Evolutionary conservation across 441 rosid species (phyloP).

Genomic region (Syzygium syzygioides): DNA sequence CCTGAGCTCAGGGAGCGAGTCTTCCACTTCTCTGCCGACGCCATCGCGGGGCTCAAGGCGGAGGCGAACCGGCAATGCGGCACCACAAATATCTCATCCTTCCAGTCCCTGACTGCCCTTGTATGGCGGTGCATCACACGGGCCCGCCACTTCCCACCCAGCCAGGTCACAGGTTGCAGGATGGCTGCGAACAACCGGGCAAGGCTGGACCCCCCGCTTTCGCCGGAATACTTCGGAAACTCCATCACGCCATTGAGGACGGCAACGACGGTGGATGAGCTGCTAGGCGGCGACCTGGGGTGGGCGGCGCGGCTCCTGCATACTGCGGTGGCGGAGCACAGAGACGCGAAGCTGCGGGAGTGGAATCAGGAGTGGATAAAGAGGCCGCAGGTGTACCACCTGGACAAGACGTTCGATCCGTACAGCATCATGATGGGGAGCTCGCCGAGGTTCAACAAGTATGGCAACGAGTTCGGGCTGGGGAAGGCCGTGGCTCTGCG

Average conservation of each 20-base stretch:
- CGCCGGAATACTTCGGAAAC: conserved; percentile 56
- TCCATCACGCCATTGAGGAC: conserved; percentile 66
- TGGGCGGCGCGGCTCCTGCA: conserved; percentile 57
- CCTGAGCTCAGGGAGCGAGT: conserved; percentile 49
- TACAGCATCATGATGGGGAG: conserved; percentile 63
- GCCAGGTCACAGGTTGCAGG: conserved; percentile 48
- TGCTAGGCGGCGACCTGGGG: conserved; percentile 31
- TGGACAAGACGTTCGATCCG: conserved; percentile 44
- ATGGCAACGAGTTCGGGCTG: conserved; percentile 68
- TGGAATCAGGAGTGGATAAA: conserved; percentile 43
- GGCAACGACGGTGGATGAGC: conserved; percentile 39
- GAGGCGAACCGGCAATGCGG: conserved; percentile 22
- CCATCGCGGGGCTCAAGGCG: conserved; percentile 44
- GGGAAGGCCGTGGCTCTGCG: conserved; percentile 59
- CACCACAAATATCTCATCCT: conserved; percentile 49
- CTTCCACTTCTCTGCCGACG: conserved; percentile 49
- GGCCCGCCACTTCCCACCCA: conserved; percentile 40
- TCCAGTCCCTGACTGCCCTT: conserved; percentile 52
- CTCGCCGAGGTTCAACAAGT: conserved; percentile 69
- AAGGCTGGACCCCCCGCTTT: conserved; percentile 43
- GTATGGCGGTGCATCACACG: conserved; percentile 59
- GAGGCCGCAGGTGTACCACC: conserved; percentile 45
- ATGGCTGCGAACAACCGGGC: conserved; percentile 70
- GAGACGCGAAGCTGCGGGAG: conserved; percentile 25
- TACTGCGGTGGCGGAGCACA: conserved; percentile 34